Conservation (phyloP, 805 yeast species). For the Candida adriatica region DNA sequence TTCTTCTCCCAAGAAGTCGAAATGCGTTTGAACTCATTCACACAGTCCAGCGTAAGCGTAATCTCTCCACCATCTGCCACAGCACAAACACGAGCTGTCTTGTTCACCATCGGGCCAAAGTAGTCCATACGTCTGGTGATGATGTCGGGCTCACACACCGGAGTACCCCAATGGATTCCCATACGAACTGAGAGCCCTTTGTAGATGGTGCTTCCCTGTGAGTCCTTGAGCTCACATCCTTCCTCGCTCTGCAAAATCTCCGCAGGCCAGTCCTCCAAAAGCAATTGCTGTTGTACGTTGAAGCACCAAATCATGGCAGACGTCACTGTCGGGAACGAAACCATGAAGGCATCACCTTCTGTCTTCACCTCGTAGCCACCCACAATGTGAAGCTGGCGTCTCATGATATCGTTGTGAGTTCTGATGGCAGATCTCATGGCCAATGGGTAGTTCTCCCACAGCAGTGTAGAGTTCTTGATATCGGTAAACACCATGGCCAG, state of each 20-base stretch:
- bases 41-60: conserved; percentile 75
- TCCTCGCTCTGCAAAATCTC: conserved; percentile 82
- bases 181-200: conserved; percentile 92
- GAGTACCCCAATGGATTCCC: conserved; percentile 99
- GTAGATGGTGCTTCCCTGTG: conserved; percentile 50
- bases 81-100: conserved; percentile 88
- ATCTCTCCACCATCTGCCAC: conserved; percentile 99
- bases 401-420: conserved; percentile 89
- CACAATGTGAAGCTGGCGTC: conserved; percentile 82
- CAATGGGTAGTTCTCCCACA: conserved; percentile 90
- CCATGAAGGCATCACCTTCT: conserved; percentile 99
- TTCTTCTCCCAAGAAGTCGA: conserved; percentile 19
- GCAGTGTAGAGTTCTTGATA: conserved; percentile 84
- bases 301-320: conserved; percentile 93
- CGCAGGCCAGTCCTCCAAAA: conserved; percentile 92
- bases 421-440: conserved; percentile 97
- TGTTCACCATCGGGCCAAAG: conserved; percentile 96
- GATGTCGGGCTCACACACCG: conserved; percentile 92
- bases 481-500: conserved; percentile 96
- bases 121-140: conserved; percentile 97
- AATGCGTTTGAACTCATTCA: conserved; percentile 60
- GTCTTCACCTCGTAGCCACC: conserved; percentile 99
- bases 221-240: conserved; percentile 73
- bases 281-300: conserved; percentile 77
- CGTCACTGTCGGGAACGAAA: conserved; percentile 88